Evolutionary conservation across 2,329 filamentous ascomycete genomes (phyloP).

Genomic region (Beauveria caledonica): DNA sequence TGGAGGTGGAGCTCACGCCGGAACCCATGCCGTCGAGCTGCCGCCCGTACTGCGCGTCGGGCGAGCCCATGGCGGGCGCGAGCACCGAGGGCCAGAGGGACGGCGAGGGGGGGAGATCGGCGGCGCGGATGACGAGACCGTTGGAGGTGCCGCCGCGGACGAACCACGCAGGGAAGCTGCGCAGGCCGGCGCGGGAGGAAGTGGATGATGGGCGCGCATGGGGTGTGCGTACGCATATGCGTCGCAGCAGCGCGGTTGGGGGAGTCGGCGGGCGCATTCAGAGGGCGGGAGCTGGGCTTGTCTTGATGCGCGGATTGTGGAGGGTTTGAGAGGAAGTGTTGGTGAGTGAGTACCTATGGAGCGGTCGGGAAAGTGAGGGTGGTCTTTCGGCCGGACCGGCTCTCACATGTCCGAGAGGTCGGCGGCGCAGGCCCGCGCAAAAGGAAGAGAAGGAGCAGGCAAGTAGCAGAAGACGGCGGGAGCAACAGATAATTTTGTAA

Average conservation of each 20-base stretch:
- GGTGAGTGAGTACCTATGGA: neutral
- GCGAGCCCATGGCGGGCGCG: slow-evolving; percentile 52
- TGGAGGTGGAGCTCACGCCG: slow-evolving; percentile 60
- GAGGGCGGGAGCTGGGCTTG: too few relatives aligned
- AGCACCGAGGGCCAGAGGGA: slow-evolving; percentile 42
- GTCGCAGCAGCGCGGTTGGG: neutral
- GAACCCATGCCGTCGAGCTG: slow-evolving; percentile 67
- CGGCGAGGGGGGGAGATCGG: slow-evolving; percentile 28
- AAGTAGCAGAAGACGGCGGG: too few relatives aligned
- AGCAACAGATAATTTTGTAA: too few relatives aligned
- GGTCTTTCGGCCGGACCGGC: neutral
- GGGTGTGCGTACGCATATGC: neutral
- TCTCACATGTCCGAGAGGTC: neutral
- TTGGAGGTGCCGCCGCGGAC: slow-evolving; percentile 60
- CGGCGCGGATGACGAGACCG: slow-evolving; percentile 44
- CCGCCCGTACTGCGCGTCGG: slow-evolving; percentile 54
- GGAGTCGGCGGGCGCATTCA: neutral
- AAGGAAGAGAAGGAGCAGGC: neutral
- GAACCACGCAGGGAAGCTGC: slow-evolving; percentile 32
- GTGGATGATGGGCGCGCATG: neutral
- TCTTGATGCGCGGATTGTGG: too few relatives aligned
- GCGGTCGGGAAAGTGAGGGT: neutral
- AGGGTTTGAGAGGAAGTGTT: neutral
- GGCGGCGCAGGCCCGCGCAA: neutral
- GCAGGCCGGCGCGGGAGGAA: slow-evolving; percentile 5